Evolutionary conservation across 768 basidiomycete genomes (phyloP), one percentile per base, ranked within the genome.

Genomic region (Naganishia antarctica): DNA sequence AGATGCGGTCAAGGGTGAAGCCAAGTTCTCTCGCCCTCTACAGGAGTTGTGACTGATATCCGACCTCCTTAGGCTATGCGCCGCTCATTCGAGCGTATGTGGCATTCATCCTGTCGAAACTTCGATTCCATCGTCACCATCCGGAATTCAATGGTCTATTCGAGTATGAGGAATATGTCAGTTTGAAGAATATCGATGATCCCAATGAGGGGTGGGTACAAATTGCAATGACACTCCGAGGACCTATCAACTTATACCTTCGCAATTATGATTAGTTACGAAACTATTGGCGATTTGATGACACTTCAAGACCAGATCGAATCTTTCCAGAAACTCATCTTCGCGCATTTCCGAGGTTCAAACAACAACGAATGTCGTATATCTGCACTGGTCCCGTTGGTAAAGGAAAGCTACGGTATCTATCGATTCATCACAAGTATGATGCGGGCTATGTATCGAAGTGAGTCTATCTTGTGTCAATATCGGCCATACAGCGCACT

Each of bases 401-500:
- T 99, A 61, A 99, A 99, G 79, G 96, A 99, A 79, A 94, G 91
- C 71, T 99, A 93, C 86, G 94, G 94, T 40, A 99, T 99, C 64
- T 99, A 99, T 79, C 84, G 91, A 48, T 99, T 98, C 79, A 93
- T 98, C 74, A 98, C 94, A 11, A 93, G 90, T 79, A 99, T 99
- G 96, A 81, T 98, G 75, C 83, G 96, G 26, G 96, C 96, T 0
- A 90, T 99, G 88, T 90, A 94, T 74, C 82, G 96, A 80, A 81
- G 94, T 94, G 73, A 75, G 85, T 80, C 26, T 43, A 34, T 0
- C 63, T 44, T 34, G 4, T n/a, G 26, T 21, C 5, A 8, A 34
- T 0, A 31, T 41, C 34, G 18, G 16, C 23, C n/a, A n/a, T n/a
- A n/a, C 15, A 29, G 1, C 11, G 13, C 45, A 26, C 18, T 63